Evolutionary conservation across 2,329 filamentous ascomycete genomes (phyloP), one percentile per base, ranked within the genome.

Genomic region (Ophiostoma ips): DNA sequence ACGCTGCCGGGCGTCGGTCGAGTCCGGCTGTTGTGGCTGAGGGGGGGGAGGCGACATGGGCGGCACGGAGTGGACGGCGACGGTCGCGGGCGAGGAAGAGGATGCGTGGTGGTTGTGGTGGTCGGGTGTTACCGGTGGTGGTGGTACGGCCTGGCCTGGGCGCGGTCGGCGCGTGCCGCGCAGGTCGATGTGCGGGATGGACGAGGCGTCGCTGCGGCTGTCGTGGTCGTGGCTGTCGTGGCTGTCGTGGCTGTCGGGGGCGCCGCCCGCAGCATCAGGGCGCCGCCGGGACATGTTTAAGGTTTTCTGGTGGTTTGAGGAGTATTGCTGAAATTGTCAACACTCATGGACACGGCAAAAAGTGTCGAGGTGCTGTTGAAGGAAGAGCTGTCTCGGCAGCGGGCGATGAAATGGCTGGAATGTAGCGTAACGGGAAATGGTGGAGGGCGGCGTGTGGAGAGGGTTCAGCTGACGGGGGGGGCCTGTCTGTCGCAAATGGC

Each of bases 211-310:
- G 49, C 36, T 33, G 45, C 31, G 24, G 9, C 15, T 19, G 16
- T n/a, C 15, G 41, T 12, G 7, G 15, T 37, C 49, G 37, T 50
- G 36, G 18, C 19, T 41, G 30, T 40, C 28, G 24, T 48, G 28
- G 35, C 46, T 48, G 21, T 37, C 45, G 45, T 38, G 16, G 19
- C 35, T 50, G 19, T 50, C 43, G 21, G 48, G 30, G 24, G 40
- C 40, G 40, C 15, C 24, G 24, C 13, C 38, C 38, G 38, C 19
- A 28, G 38, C 11, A 41, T 43, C 40, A 30, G 21, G 40, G 40
- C 40, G 40, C 24, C 40, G 24, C 40, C 40, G 40, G 40, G 13
- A 30, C 40, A 43, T 43, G n/a, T 21, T 28, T 43, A 21, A 11
- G 15, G 24, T 5, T 43, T 43, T 43, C 9, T 11, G 21, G 8